Base-by-base conservation (phyloP, 352 stramenopile species). In the Phytophthora melonis region DNA sequence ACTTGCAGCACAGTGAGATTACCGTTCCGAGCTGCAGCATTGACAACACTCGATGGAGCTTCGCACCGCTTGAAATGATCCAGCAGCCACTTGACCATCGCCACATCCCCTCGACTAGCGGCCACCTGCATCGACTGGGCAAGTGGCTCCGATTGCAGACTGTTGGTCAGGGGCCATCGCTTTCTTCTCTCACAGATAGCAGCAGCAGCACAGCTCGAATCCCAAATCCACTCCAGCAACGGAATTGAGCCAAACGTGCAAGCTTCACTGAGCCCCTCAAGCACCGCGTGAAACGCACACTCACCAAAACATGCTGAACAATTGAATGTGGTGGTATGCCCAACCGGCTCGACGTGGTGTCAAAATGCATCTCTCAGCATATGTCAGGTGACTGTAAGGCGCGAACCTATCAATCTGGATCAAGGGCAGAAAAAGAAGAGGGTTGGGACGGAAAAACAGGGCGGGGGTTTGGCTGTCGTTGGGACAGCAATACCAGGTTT, bases 171-270 rank as follows among this genome's bases (percentile, higher is more conserved):
- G 54, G 64, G 61, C 64, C 43, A 71, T 14, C 64, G 19, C 19
- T 6, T 14, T 19, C 13, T 53, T 39, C 53, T 56, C 21, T 63
- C 63, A 11, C 56, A n/a, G 11, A 57, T 21, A n/a, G n/a, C n/a
- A 6, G 10, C 13, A 25, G 19, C 30, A 53, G 53, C 25, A 27
- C 25, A 70, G 32, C 63, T 70, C 9, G 63, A 34, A 8, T 1
- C 19, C 64, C 64, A 70, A 18, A 70, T 59, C 54, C 43, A 58
- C 14, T 65, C 47, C 9, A 71, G 30, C 55, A 53, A 7, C 4
- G 27, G 9, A 53, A 43, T 53, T 2, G 27, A 45, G 25, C 64
- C 45, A 11, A 60, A 6, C 3, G 8, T 30, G 53, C 64, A 71
- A 1, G 57, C 32, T 19, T 65, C 32, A 18, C 30, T 34, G 9